Evolutionary conservation across 192 early-diverging fungal genomes (phyloP).

Genomic region (Entomortierella lignicola): DNA sequence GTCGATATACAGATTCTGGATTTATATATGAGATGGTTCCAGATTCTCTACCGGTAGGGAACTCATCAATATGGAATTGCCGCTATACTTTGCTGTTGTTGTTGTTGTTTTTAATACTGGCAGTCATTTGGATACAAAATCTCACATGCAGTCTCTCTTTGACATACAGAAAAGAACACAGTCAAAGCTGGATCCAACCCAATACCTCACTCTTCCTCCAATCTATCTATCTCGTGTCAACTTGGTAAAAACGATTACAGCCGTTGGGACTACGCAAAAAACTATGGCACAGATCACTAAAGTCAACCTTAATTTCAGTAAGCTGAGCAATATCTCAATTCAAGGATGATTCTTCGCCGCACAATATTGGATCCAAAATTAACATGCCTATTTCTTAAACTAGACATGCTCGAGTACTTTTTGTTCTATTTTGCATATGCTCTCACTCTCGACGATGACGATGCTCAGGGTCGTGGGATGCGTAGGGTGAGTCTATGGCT

Average conservation of each 20-base stretch:
- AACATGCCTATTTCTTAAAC: background rate
- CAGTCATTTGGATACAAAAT: no score
- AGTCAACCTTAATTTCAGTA: constrained; percentile 55
- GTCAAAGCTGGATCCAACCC: constrained; percentile 43
- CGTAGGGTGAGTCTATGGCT: constrained; percentile 26
- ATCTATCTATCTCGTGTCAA: constrained; percentile 51
- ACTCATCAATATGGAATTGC: background rate
- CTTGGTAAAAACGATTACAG: constrained; percentile 33
- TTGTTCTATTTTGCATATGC: constrained; percentile 53
- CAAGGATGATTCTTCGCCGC: no score
- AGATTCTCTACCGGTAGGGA: constrained; percentile 37
- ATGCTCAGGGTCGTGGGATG: constrained; percentile 31
- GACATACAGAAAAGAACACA: constrained; percentile 35
- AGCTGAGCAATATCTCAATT: background rate
- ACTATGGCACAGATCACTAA: constrained; percentile 36
- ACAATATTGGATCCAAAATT: background rate
- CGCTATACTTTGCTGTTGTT: background rate
- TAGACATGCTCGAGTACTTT: constrained; percentile 56
- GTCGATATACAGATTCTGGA: constrained; percentile 34
- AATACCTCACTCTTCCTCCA: constrained; percentile 40
- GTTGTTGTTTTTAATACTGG: no score
- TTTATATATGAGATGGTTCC: constrained; percentile 51
- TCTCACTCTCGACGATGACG: constrained; percentile 47
- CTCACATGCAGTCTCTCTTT: no score
- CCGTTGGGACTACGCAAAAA: constrained; percentile 27